These are phyloP conservation scores for Pulveroboletus sp. DNA, from an alignment of 768 basidiomycete species.

Conservation along the genomic window DNA sequence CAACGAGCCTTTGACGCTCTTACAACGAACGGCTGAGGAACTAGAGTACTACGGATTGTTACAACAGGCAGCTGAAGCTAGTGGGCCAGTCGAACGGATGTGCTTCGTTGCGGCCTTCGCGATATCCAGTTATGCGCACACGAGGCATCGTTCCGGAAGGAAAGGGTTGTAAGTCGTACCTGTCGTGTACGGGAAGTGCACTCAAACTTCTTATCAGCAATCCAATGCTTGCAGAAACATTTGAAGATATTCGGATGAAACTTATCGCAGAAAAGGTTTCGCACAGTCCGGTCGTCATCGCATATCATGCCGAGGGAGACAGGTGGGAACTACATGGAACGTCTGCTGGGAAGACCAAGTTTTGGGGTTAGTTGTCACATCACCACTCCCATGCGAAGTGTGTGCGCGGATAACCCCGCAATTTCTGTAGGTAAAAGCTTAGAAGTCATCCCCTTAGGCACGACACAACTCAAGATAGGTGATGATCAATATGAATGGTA, in stretches of 20 bases:
- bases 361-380: slow-evolving; percentile 64
- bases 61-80: slow-evolving; percentile 53
- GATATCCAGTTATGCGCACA: slow-evolving; percentile 79
- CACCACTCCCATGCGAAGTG: slow-evolving; percentile 4
- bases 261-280: slow-evolving; percentile 86
- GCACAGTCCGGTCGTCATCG: slow-evolving; percentile 80
- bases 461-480: slow-evolving; percentile 60
- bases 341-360: slow-evolving; percentile 80
- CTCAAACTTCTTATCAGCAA: slow-evolving; percentile 48
- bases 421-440: slow-evolving; percentile 68
- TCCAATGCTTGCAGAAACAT: slow-evolving; percentile 86
- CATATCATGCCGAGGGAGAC: slow-evolving; percentile 77
- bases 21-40: slow-evolving; percentile 81
- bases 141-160: slow-evolving; percentile 71
- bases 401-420: slow-evolving; percentile 16
- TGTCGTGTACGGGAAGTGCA: slow-evolving; percentile 1
- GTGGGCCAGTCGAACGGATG: slow-evolving; percentile 62
- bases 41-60: slow-evolving; percentile 72
- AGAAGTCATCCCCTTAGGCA: slow-evolving; percentile 80
- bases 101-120: slow-evolving; percentile 81
- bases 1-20: slow-evolving; percentile 81
- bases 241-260: slow-evolving; percentile 74
- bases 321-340: slow-evolving; percentile 74
- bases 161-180: slow-evolving; percentile 73
- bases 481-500: slow-evolving; percentile 70